Percentiles rank a stretch among this genome's conserved stretches.
Evolutionary conservation across 345 rosid genomes (phyloP).

Genomic region (Arabidopsis suecica): DNA sequence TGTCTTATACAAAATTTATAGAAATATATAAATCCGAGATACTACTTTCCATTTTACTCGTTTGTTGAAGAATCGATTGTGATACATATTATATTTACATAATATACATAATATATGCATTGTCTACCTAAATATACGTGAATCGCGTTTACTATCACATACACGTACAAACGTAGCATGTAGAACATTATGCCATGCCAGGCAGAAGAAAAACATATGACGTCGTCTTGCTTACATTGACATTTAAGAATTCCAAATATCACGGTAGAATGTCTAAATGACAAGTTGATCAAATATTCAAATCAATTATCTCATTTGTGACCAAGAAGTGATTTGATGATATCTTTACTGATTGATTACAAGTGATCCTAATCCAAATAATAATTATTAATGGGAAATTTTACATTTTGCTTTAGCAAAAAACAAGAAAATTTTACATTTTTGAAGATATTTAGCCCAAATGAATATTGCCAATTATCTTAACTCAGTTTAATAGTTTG

Average conservation of each 20-base stretch:
- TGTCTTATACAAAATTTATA: neutral
- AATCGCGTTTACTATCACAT: neutral
- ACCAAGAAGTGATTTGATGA: neutral
- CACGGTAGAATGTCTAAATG: conserved; percentile 3
- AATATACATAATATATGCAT: neutral
- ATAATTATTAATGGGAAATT: neutral
- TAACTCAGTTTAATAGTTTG: too few species aligned
- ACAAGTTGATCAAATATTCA: neutral
- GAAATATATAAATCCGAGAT: conserved; percentile 19
- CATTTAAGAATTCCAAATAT: neutral
- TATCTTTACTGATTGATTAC: conserved; percentile 4
- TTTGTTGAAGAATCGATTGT: neutral
- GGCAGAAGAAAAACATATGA: neutral
- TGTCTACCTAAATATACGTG: neutral
- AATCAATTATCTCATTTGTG: neutral
- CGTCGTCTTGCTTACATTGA: neutral
- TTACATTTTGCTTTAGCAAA: too few species aligned
- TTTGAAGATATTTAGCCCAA: neutral
- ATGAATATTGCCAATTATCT: neutral
- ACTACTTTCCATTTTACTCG: conserved; percentile 29
- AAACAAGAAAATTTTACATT: too few species aligned
- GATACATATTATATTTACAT: conserved; percentile 12
- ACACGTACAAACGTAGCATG: neutral
- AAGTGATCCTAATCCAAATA: neutral
- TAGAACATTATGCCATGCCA: neutral